Conservation (phyloP, 2,329 filamentous ascomycete genomes). For the Camillea tinctor region DNA sequence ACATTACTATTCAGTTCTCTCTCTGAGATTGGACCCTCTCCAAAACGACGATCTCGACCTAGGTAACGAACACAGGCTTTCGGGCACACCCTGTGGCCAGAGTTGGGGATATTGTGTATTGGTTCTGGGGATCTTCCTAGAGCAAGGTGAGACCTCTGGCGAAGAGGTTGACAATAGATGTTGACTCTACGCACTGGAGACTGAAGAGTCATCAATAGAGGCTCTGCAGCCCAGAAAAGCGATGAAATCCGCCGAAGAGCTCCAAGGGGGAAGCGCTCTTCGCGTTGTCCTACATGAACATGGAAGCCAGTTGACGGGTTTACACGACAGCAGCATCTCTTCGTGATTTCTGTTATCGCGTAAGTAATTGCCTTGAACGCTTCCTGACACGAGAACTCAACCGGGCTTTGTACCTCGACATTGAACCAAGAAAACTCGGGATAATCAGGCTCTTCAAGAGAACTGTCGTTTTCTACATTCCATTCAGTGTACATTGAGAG, state of each 20-base stretch:
- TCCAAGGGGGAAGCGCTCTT: constrained; percentile 11
- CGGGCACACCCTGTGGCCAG: no score
- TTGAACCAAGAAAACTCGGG: neutral
- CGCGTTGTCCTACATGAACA: constrained; percentile 22
- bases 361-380: constrained; percentile 12
- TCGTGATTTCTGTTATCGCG: constrained; percentile 6
- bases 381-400: constrained; percentile 3
- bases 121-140: neutral
- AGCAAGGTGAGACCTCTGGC: constrained; percentile 6
- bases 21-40: constrained; percentile 9
- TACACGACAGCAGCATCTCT: constrained; percentile 7
- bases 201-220: constrained; percentile 16
- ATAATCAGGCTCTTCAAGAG: neutral
- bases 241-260: constrained; percentile 13
- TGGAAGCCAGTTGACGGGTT: constrained; percentile 20
- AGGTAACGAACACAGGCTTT: constrained; percentile 5
- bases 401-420: constrained; percentile 16
- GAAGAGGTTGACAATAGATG: constrained; percentile 7
- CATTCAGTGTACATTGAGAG: neutral
- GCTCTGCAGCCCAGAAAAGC: constrained; percentile 19
- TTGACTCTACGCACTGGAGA: constrained; percentile 9
- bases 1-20: neutral
- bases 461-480: neutral
- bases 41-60: constrained; percentile 9
- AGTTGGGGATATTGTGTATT: neutral